A percentile compares a stretch with the other conserved stretches of the same genome.
These are phyloP conservation scores for Pyrenophora seminiperda DNA, from an alignment of 2,329 filamentous ascomycete species.

Conservation along the genomic window DNA sequence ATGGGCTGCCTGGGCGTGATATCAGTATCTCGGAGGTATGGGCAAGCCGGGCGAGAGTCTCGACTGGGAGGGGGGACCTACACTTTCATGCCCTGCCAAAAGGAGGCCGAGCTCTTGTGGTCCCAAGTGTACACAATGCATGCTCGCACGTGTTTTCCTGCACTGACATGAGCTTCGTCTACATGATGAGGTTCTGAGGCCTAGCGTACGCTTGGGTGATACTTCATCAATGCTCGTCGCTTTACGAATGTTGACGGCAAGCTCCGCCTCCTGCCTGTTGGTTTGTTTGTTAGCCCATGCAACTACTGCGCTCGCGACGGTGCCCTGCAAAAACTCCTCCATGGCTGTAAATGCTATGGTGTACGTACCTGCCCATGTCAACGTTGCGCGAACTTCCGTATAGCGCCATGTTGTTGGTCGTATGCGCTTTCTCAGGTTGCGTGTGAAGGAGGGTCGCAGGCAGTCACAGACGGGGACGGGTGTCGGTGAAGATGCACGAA, in stretches of 20 bases:
- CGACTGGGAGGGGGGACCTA: constrained; percentile 53
- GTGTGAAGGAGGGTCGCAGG: constrained; percentile 14
- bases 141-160: constrained; percentile 91
- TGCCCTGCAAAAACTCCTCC: neutral
- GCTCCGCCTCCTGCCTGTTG: constrained; percentile 64
- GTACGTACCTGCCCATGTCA: constrained; percentile 65
- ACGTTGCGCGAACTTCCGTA: constrained; percentile 59
- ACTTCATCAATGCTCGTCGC: constrained; percentile 70
- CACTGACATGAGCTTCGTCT: constrained; percentile 37
- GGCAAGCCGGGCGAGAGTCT: neutral
- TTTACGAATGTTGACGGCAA: constrained; percentile 70
- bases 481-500: neutral
- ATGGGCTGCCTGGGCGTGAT: constrained; percentile 78
- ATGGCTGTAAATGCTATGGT: neutral
- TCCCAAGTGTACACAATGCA: constrained; percentile 99
- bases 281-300: neutral
- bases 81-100: constrained; percentile 99
- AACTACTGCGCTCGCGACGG: neutral
- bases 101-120: constrained; percentile 91
- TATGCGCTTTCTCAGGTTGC: constrained; percentile 23
- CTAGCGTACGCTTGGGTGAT: constrained; percentile 65
- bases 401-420: constrained; percentile 39
- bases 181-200: constrained; percentile 7
- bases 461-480: neutral
- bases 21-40: constrained; percentile 18